Conservation (phyloP, 441 rosid genomes). For the Erodium moschatum region DNA sequence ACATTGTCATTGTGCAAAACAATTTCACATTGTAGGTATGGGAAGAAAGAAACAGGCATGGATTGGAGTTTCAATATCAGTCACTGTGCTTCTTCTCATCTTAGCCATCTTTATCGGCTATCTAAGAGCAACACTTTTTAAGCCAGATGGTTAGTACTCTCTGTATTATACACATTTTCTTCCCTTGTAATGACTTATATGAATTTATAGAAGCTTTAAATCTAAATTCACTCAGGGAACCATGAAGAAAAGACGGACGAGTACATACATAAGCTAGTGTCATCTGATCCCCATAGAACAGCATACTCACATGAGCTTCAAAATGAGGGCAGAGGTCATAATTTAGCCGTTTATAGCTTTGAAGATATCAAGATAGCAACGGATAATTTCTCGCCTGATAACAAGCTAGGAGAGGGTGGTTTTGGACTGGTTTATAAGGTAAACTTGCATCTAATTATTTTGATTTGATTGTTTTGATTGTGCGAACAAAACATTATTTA, state of each 20-base stretch:
- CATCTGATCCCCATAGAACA: conserved; percentile 1
- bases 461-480: not conserved
- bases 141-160: not conserved
- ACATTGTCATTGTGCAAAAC: not conserved
- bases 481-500: not conserved
- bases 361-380: not conserved
- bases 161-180: not conserved
- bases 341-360: not conserved
- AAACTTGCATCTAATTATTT: not conserved
- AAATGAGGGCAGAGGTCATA: not conserved
- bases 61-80: not conserved
- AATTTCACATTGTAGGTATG: not conserved
- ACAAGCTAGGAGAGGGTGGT: conserved; percentile 1
- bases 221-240: not conserved
- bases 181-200: not conserved
- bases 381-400: not conserved
- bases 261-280: not conserved
- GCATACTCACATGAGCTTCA: conserved; percentile 3
- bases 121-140: not conserved
- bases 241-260: not conserved
- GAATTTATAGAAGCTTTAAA: not conserved
- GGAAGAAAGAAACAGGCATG: not conserved
- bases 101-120: not conserved
- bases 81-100: not conserved
- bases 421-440: not conserved